Conservation (phyloP, 2,329 filamentous ascomycete species). For the Cladosporium halotolerans region DNA sequence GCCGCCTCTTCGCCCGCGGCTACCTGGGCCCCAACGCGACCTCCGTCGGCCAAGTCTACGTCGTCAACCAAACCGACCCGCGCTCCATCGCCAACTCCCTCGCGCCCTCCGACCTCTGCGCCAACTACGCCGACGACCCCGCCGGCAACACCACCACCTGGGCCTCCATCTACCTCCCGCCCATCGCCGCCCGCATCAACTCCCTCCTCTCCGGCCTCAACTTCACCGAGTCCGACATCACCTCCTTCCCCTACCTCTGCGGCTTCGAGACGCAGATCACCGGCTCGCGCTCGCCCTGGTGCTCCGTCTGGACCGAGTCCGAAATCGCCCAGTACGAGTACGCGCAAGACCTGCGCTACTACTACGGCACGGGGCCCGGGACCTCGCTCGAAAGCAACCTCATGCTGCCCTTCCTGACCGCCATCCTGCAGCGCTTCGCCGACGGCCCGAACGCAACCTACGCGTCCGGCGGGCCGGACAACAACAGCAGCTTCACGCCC, state of each 20-base stretch:
- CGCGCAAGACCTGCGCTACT: constrained; percentile 58
- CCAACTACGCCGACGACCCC: constrained; percentile 50
- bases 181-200: constrained; percentile 50
- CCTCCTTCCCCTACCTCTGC: constrained; percentile 59
- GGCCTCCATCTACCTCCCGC: constrained; percentile 49
- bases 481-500: constrained; percentile 42
- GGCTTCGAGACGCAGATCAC: constrained; percentile 64
- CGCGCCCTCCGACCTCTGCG: constrained; percentile 57
- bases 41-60: constrained; percentile 50
- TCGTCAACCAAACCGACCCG: constrained; percentile 52
- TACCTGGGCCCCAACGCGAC: constrained; percentile 54
- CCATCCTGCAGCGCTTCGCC: constrained; percentile 48
- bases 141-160: constrained; percentile 45
- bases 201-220: constrained; percentile 49
- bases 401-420: constrained; percentile 56
- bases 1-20: constrained; percentile 55
- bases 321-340: constrained; percentile 61
- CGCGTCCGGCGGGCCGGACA: constrained; percentile 14
- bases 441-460: constrained; percentile 48
- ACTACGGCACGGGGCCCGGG: constrained; percentile 55
- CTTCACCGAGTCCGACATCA: constrained; percentile 49
- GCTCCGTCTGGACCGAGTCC: constrained; percentile 52
- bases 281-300: constrained; percentile 53
- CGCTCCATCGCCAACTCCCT: constrained; percentile 56
- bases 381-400: constrained; percentile 49